Conservation (phyloP, 257 asterid genomes). For the Voacanga thouarsii region DNA sequence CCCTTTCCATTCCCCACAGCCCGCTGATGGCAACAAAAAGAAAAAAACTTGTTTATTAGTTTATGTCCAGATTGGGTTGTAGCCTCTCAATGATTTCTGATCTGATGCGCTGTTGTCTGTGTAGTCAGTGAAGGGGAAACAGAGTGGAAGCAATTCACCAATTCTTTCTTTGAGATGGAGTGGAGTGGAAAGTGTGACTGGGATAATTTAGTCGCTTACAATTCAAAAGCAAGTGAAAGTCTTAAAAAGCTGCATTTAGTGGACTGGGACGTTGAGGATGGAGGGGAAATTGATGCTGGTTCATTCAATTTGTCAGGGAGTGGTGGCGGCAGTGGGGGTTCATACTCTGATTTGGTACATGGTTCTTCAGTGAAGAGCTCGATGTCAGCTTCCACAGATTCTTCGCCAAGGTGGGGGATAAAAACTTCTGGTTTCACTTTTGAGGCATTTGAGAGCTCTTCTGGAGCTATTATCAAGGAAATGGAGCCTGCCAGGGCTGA, state of each 20-base stretch:
- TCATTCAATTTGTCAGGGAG: conserved; percentile 60
- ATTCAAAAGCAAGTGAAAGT: conserved; percentile 53
- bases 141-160: conserved; percentile 27
- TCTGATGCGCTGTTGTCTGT: conserved; percentile 30
- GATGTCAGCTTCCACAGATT: conserved; percentile 64
- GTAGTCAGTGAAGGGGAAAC: conserved; percentile 28
- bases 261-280: conserved; percentile 70
- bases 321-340: conserved; percentile 49
- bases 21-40: not conserved
- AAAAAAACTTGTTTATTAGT: not conserved
- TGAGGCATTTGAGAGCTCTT: conserved; percentile 35
- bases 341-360: conserved; percentile 61
- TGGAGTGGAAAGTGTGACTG: conserved; percentile 76
- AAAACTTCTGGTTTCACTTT: conserved; percentile 44
- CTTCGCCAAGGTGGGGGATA: conserved; percentile 49
- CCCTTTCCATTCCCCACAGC: not conserved
- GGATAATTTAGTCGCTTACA: conserved; percentile 49
- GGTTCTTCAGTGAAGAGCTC: conserved; percentile 81
- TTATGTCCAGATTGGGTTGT: not conserved
- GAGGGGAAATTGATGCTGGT: conserved; percentile 56
- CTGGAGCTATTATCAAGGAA: conserved; percentile 25
- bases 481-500: conserved; percentile 15
- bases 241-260: conserved; percentile 58
- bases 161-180: conserved; percentile 59
- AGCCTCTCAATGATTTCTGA: conserved; percentile 19